Conservation (phyloP, 495 filamentous ascomycete genomes). For the Jackrogersella multiformis region DNA sequence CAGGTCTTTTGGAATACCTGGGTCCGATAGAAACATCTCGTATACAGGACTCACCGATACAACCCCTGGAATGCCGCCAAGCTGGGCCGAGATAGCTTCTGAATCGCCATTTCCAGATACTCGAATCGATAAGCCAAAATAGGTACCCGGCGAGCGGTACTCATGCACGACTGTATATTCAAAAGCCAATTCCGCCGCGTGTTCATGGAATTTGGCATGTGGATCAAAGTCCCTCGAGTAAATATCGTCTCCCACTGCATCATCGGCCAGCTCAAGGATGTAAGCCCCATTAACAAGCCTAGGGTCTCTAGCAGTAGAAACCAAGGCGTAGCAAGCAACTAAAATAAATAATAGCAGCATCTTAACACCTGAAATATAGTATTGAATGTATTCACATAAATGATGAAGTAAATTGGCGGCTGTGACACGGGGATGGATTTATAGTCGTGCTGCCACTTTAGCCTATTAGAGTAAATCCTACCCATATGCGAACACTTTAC, state of each 20-base stretch:
- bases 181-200: slow-evolving; percentile 25
- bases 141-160: slow-evolving; percentile 31
- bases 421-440: background rate
- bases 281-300: slow-evolving; percentile 15
- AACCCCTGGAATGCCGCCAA: slow-evolving; percentile 29
- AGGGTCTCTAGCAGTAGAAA: slow-evolving; percentile 3
- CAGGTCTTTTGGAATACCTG: background rate
- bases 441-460: slow-evolving; percentile 16
- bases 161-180: slow-evolving; percentile 36
- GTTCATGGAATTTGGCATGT: slow-evolving; percentile 28
- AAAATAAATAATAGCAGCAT: slow-evolving; percentile 6
- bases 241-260: background rate
- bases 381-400: background rate
- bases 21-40: slow-evolving; percentile 20
- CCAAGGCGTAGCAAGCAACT: background rate
- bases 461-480: slow-evolving; percentile 21
- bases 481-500: background rate
- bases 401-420: background rate
- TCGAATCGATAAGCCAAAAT: slow-evolving; percentile 37
- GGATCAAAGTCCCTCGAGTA: slow-evolving; percentile 8
- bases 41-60: slow-evolving; percentile 32
- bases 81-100: slow-evolving; percentile 1
- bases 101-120: slow-evolving; percentile 11
- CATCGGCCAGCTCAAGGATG: slow-evolving; percentile 21
- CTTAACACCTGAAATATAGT: background rate